Conservation (phyloP, 805 yeast genomes). For the Debaryomyces tyrocola region DNA sequence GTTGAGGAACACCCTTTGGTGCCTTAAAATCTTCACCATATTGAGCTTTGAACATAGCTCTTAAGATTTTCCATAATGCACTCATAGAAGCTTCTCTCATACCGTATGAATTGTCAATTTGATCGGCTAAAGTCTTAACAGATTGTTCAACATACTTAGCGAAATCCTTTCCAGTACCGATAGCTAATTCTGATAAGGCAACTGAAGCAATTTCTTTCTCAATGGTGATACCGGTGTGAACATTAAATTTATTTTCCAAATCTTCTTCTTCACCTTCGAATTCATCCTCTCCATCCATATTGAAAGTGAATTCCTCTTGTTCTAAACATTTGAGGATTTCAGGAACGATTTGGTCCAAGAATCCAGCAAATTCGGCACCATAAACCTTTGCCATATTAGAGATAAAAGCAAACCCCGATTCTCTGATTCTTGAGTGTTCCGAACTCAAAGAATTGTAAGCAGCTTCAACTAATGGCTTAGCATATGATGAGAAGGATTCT, state of each 20-base stretch:
- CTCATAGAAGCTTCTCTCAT: slow-evolving; percentile 83
- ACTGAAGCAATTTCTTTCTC: slow-evolving; percentile 96
- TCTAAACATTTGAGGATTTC: slow-evolving; percentile 79
- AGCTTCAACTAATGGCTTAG: slow-evolving; percentile 85
- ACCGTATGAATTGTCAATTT: slow-evolving; percentile 84
- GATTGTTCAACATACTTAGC: slow-evolving; percentile 74
- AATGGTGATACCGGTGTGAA: slow-evolving; percentile 91
- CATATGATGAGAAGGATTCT: slow-evolving; percentile 79
- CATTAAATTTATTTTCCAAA: slow-evolving; percentile 69
- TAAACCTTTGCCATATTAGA: slow-evolving; percentile 94
- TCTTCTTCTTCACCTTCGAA: slow-evolving; percentile 61
- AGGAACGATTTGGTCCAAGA: slow-evolving; percentile 80
- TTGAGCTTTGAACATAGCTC: slow-evolving; percentile 61
- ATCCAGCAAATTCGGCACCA: slow-evolving; percentile 85
- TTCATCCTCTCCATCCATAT: slow-evolving; percentile 48
- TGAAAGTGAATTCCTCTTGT: slow-evolving; percentile 80
- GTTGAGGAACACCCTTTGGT: slow-evolving; percentile 65
- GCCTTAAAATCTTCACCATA: slow-evolving; percentile 48
- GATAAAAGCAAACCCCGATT: slow-evolving; percentile 90
- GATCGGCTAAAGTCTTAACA: slow-evolving; percentile 61
- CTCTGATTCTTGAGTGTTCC: slow-evolving; percentile 83
- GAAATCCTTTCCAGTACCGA: slow-evolving; percentile 81
- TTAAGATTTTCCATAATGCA: slow-evolving; percentile 80
- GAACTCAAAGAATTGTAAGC: slow-evolving; percentile 78
- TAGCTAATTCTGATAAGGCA: slow-evolving; percentile 83